A percentile compares a stretch with the other conserved stretches of the same genome.
phyloP scores from a whole-genome alignment of 192 early-diverging fungal species.

The Chytriomyces hyalinus region DNA sequence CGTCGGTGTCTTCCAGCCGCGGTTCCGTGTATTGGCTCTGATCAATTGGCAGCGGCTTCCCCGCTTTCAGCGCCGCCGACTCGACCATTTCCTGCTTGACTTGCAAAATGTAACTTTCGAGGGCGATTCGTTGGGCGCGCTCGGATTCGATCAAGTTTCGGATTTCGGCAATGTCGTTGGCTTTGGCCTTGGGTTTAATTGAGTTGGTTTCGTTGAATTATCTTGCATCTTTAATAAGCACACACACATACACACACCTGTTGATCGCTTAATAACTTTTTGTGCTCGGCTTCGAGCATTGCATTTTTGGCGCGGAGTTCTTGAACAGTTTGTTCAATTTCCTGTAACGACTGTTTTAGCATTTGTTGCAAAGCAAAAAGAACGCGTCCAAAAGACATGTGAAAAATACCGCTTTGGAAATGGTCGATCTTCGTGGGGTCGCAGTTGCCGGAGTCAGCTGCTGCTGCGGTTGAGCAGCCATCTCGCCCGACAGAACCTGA shows the following conservation, averaged over 20 bases:
- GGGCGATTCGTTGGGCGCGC: slow-evolving; percentile 31
- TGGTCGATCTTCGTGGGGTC: slow-evolving; percentile 6
- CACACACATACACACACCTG: not conserved
- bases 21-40: slow-evolving; percentile 28
- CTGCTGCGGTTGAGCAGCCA: not conserved
- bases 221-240: not conserved
- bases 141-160: slow-evolving; percentile 42
- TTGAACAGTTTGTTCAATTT: slow-evolving; percentile 22
- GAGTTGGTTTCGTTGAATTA: too few species aligned
- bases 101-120: slow-evolving; percentile 42
- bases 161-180: slow-evolving; percentile 32
- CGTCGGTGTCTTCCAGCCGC: slow-evolving; percentile 12
- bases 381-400: not conserved
- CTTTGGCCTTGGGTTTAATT: slow-evolving; percentile 3
- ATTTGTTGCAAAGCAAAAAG: too few species aligned
- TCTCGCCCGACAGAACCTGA: slow-evolving; percentile 10
- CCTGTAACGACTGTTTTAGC: not conserved
- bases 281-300: slow-evolving; percentile 29
- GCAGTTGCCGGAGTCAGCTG: too few species aligned
- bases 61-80: slow-evolving; percentile 10
- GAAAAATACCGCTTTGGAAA: slow-evolving; percentile 9
- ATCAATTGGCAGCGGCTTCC: not conserved
- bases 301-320: slow-evolving; percentile 16
- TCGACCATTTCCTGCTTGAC: slow-evolving; percentile 45
- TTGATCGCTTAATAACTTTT: slow-evolving; percentile 15